These are phyloP conservation scores for Neurospora sp. DNA, from an alignment of 495 filamentous ascomycete genomes.

Conservation along the genomic window DNA sequence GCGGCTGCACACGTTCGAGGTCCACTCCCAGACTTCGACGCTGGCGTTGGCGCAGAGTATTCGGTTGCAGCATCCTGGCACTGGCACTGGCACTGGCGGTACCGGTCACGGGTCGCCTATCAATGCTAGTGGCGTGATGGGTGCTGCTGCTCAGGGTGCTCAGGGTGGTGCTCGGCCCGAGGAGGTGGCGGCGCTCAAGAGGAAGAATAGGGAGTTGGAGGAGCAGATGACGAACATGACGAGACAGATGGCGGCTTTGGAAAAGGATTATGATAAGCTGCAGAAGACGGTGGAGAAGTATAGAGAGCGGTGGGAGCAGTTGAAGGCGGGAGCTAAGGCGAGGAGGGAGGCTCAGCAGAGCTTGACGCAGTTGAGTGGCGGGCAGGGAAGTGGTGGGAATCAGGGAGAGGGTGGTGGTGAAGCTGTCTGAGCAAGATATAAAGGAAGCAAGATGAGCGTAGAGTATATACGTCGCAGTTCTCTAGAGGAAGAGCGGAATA, in stretches of 20 bases:
- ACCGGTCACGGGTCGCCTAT: conserved; percentile 19
- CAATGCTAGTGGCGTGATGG: conserved; percentile 25
- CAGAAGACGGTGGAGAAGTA: conserved; percentile 57
- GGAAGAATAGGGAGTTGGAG: conserved; percentile 48
- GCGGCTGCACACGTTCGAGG: conserved; percentile 76
- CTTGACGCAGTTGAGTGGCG: not conserved
- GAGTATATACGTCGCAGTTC: not conserved
- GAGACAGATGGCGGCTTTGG: conserved; percentile 47
- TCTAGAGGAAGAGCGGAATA: not conserved
- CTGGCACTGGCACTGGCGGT: not conserved
- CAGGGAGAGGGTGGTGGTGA: not conserved
- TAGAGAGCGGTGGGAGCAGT: conserved; percentile 69
- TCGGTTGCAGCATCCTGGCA: conserved; percentile 46
- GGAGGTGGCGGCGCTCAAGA: conserved; percentile 24
- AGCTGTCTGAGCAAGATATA: not conserved
- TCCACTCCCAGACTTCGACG: conserved; percentile 68
- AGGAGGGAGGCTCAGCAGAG: conserved; percentile 36
- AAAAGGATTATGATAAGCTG: conserved; percentile 60
- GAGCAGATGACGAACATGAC: conserved; percentile 38
- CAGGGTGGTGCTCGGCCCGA: not conserved
- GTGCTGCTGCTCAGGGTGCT: not conserved
- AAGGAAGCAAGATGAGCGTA: not conserved
- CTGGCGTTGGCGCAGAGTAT: conserved; percentile 74
- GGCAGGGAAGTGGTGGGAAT: not conserved
- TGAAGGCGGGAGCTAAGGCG: conserved; percentile 74